Evolutionary conservation across 345 rosid genomes (phyloP), one percentile per base, ranked within the genome.

Genomic region (Moringa oleifera): DNA sequence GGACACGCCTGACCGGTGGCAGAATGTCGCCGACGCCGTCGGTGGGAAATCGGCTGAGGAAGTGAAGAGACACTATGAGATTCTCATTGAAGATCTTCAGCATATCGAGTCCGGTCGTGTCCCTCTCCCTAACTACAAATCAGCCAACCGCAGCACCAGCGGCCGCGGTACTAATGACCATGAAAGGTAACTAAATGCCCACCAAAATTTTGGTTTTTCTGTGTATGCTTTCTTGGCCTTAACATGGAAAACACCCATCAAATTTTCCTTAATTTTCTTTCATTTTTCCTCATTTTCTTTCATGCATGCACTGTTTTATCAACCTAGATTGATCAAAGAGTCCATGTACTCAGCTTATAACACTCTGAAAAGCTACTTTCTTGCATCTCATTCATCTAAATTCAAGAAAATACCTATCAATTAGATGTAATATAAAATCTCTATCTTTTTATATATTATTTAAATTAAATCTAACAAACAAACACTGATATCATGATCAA

Each of bases 1-100:
- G 76, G 91, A 85, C 63, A 79, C 90, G 6, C 87, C 89, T 1
- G 95, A 85, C 60, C 82, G 90, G 33, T 87, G 95, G 95, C 84
- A 85, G 46, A 85, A 87, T 45, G 81, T 85, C 55, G 88, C 91
- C 33, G 61, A 68, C 67, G 83, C 77, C n/a, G 90, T 87, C 20
- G 90, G 88, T 7, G 77, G 74, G 25, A 87, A 87, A 71, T 78
- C 95, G 18, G 72, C 72, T 0, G 95, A 85, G 53, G 95, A 87
- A 60, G 89, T 85, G 9, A 83, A 75, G 75, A 69, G 77, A 71
- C 89, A 85, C 66, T 87, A 85, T 55, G 95, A 87, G 54, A 63
- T 65, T 57, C 85, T 87, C 12, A 83, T 87, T 65, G 70, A 68
- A 25, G 95, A 87, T 63, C 72, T 85, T 67, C 70, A 59, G 61